Base-by-base conservation (phyloP, 164 flowering plant genomes). In the Brasenia schreberi region DNA sequence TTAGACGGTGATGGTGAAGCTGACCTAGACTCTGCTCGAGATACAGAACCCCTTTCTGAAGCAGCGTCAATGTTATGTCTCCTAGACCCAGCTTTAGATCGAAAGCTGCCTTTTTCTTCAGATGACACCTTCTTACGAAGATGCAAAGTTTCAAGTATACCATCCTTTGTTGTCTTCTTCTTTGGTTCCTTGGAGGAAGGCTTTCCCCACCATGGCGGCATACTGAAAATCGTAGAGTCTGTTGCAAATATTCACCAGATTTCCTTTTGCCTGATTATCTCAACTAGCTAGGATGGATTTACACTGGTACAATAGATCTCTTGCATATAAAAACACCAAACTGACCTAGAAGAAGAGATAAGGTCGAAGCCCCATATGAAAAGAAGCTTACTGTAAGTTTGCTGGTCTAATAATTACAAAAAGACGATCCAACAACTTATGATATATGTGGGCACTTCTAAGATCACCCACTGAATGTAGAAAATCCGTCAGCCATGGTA, bases 171-270 rank as follows among this genome's bases (percentile, higher is more conserved):
- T 45, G 84, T 18, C 78, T 87, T 93, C 82, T 89, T 90, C 80
- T 90, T 93, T 19, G 81, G 78, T 69, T 87, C 96, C 78, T 92
- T 92, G 63, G 98, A 90, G 67, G 94, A 87, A 62, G 96, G 83
- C 72, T 82, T 92, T 7, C 86, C 79, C 96, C 96, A 93, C 94
- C 94, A 88, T 64, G 92, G 64, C 70, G 76, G 78, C 80, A 77
- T 77, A 61, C 59, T 70, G 65, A 43, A 59, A 33, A 49, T 49
- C 12, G 16, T 49, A 49, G 10, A 9, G 56, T 49, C 16, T 49
- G 56, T 14, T 49, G 56, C 12, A 49, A 49, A 49, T 49, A 14
- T 49, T 49, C 12, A 14, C 12, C 10, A 0, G 56, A 9, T 14
- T 49, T 49, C 16, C 9, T 49, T 49, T 49, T 9, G 56, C 56